Conservation (phyloP, 495 filamentous ascomycete genomes). For the Aspergillus sclerotioniger region DNA sequence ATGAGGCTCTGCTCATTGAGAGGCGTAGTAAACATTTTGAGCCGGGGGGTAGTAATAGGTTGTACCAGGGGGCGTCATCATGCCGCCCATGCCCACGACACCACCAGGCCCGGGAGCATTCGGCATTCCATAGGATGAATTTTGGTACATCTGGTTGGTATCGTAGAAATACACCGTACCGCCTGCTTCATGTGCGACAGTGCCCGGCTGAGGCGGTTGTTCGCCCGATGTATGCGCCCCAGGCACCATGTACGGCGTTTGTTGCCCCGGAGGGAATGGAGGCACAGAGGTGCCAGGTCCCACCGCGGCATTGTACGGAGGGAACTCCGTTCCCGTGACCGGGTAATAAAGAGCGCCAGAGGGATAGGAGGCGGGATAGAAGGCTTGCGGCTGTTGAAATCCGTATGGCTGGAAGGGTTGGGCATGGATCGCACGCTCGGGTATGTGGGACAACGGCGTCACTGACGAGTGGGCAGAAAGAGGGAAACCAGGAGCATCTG, state of each 20-base stretch:
- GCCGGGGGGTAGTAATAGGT: conserved; percentile 74
- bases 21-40: conserved; percentile 61
- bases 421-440: conserved; percentile 90
- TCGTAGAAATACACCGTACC: conserved; percentile 97
- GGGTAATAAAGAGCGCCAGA: conserved; percentile 57
- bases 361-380: conserved; percentile 59
- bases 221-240: conserved; percentile 38
- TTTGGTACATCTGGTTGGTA: conserved; percentile 61
- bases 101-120: conserved; percentile 50
- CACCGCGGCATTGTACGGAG: conserved; percentile 44
- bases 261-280: conserved; percentile 51
- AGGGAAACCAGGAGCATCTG: conserved; percentile 62
- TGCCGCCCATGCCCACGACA: conserved; percentile 71
- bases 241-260: conserved; percentile 46
- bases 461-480: conserved; percentile 77
- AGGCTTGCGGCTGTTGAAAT: conserved; percentile 56
- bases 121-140: conserved; percentile 48
- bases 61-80: conserved; percentile 70
- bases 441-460: conserved; percentile 93
- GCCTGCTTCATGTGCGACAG: conserved; percentile 87
- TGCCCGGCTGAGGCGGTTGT: conserved; percentile 55
- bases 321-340: conserved; percentile 35
- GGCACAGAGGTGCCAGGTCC: conserved; percentile 53
- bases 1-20: conserved; percentile 42
- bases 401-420: conserved; percentile 83